phyloP scores from a whole-genome alignment of 257 asterid genomes.

The Plantago elongata region DNA sequence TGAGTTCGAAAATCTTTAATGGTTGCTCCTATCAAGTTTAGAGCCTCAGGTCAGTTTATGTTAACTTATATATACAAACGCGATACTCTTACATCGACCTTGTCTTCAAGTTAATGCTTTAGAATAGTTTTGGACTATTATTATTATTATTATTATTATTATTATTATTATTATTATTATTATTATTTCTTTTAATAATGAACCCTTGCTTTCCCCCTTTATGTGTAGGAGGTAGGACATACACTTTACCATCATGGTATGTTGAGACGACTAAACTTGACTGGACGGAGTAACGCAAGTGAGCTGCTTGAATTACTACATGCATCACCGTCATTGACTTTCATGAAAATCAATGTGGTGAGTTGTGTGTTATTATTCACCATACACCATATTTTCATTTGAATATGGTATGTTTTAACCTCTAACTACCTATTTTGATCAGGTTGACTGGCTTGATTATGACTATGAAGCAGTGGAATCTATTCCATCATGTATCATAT shows the following conservation, averaged over 20 bases:
- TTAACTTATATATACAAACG: not conserved
- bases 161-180: too few relatives aligned
- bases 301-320: not conserved
- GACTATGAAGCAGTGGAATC: not conserved
- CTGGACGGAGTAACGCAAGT: not conserved
- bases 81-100: not conserved
- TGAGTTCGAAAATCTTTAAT: not conserved
- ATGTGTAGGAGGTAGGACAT: not conserved
- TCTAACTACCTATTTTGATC: not conserved
- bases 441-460: not conserved
- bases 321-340: not conserved
- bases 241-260: not conserved
- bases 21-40: not conserved
- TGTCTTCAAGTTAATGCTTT: not conserved
- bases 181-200: too few relatives aligned
- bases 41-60: not conserved
- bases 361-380: not conserved
- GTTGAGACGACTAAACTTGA: not conserved
- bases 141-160: too few relatives aligned
- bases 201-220: not conserved
- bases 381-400: not conserved
- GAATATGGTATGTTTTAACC: not conserved
- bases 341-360: not conserved
- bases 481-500: not conserved
- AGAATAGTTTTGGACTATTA: too few relatives aligned